Percentiles rank a stretch among this genome's conserved stretches.
Evolutionary conservation across 352 stramenopile species (phyloP).

Genomic region (Phytophthora meadii): DNA sequence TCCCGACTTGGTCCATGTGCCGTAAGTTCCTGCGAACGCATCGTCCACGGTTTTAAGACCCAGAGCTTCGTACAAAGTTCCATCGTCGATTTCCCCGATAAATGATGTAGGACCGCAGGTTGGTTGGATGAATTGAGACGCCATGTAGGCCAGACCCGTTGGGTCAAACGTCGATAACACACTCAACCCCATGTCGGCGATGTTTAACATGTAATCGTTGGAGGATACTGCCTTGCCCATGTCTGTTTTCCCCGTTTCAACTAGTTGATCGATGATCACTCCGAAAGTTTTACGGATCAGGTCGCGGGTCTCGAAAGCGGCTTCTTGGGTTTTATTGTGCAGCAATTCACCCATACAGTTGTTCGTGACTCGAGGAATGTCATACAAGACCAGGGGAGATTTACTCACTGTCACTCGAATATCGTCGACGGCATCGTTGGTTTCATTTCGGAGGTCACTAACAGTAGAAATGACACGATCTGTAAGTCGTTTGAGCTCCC

Average conservation of each 20-base stretch:
- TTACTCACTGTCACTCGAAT: conserved; percentile 29
- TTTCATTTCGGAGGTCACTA: conserved; percentile 18
- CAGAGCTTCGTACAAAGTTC: conserved; percentile 25
- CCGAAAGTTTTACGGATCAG: conserved; percentile 30
- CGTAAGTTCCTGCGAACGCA: conserved; percentile 34
- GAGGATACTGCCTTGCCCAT: conserved; percentile 19
- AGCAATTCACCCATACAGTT: conserved; percentile 30
- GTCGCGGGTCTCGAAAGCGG: conserved; percentile 27
- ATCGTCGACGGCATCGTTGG: conserved; percentile 17
- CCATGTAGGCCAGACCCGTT: conserved; percentile 45
- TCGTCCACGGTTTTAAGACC: conserved; percentile 23
- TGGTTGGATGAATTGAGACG: conserved; percentile 44
- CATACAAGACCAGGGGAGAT: conserved; percentile 17
- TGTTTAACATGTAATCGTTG: conserved; percentile 40
- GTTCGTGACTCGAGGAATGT: conserved; percentile 29
- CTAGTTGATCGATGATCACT: conserved; percentile 30
- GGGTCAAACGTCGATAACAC: conserved; percentile 46
- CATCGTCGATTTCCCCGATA: conserved; percentile 42
- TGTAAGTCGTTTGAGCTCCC: conserved; percentile 28
- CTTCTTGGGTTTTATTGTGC: conserved; percentile 22
- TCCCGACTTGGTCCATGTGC: conserved; percentile 33
- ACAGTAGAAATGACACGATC: conserved; percentile 17
- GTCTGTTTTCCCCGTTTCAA: conserved; percentile 23
- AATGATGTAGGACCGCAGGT: conserved; percentile 37
- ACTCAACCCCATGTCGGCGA: conserved; percentile 37